Conservation (phyloP, 2,329 filamentous ascomycete species). For the Aspergillus pseudonomiae region DNA sequence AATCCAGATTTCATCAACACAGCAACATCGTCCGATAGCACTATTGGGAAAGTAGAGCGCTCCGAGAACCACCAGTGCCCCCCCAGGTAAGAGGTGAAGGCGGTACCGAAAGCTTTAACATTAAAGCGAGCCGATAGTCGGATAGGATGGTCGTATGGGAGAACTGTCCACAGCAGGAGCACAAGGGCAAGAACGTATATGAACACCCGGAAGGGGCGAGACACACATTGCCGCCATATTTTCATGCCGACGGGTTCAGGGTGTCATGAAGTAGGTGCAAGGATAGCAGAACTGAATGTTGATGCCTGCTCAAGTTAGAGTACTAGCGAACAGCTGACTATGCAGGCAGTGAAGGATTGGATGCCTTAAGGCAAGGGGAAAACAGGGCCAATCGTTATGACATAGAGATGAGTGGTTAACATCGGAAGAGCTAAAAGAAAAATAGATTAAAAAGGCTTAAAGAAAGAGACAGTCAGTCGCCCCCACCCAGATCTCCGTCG, state of each 20-base stretch:
- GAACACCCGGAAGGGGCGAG: neutral
- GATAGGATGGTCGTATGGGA: slow-evolving; percentile 6
- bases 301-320: neutral
- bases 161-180: neutral
- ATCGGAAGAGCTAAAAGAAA: neutral
- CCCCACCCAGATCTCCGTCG: neutral
- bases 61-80: slow-evolving; percentile 5
- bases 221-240: slow-evolving; percentile 1
- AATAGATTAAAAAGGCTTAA: neutral
- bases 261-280: neutral
- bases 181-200: neutral
- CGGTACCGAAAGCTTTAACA: neutral
- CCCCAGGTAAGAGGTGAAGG: neutral
- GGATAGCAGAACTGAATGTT: neutral
- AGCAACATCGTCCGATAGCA: slow-evolving; percentile 4
- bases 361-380: neutral
- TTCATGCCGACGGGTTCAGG: neutral
- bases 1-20: slow-evolving; percentile 9
- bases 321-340: neutral
- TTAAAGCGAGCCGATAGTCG: slow-evolving; percentile 8
- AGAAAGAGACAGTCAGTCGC: neutral
- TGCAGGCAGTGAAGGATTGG: neutral
- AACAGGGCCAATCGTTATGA: neutral
- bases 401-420: neutral
- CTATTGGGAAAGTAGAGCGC: neutral